A percentile compares a stretch with the other conserved stretches of the same genome.
These are phyloP conservation scores for Picea glauca DNA, from an alignment of 75 land plant species.

Conservation along the genomic window DNA sequence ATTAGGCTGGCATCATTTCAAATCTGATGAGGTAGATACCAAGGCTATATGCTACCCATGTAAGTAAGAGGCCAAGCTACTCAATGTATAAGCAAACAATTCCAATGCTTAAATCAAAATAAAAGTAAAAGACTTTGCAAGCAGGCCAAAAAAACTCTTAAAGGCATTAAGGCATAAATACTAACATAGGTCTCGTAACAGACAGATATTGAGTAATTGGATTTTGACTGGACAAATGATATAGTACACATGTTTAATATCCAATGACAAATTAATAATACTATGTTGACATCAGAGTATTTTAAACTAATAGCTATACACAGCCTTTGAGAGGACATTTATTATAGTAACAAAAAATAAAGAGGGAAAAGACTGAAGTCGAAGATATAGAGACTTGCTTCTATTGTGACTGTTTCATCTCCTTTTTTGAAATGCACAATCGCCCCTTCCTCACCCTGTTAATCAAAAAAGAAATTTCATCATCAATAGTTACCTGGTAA, in stretches of 20 bases:
- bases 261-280: background rate
- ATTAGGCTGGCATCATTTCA: background rate
- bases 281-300: background rate
- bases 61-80: background rate
- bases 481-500: background rate
- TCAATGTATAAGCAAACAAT: no score
- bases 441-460: conserved; percentile 41
- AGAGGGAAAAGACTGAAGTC: background rate
- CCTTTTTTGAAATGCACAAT: conserved; percentile 39
- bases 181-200: background rate
- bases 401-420: conserved; percentile 22
- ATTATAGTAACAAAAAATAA: background rate
- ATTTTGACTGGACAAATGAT: background rate
- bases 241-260: background rate
- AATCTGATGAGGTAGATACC: background rate
- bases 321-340: background rate
- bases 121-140: background rate
- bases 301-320: background rate
- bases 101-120: background rate
- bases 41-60: no score
- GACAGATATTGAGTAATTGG: background rate
- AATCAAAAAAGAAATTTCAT: conserved; percentile 3
- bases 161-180: background rate
- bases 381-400: conserved; percentile 22
- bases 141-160: background rate